These are phyloP conservation scores for Xanthoceras sorbifolium DNA, from an alignment of 345 rosid species.

Conservation along the genomic window DNA sequence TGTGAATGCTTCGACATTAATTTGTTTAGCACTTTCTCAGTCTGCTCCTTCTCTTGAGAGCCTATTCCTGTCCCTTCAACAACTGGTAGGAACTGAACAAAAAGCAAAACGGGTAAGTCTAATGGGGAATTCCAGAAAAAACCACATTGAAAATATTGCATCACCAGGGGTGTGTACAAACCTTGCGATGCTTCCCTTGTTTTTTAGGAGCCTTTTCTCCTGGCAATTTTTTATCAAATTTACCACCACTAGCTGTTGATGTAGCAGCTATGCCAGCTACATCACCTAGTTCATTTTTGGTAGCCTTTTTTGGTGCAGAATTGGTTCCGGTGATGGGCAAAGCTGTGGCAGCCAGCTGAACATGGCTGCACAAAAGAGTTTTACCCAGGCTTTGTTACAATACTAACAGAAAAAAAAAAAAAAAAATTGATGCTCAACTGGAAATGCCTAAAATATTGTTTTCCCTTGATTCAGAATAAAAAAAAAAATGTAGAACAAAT, in stretches of 20 bases:
- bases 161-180: constrained; percentile 22
- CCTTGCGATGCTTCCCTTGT: constrained; percentile 89
- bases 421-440: background rate
- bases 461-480: background rate
- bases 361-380: constrained; percentile 56
- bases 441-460: background rate
- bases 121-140: background rate
- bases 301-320: constrained; percentile 60
- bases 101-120: background rate
- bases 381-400: background rate
- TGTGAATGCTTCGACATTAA: constrained; percentile 81
- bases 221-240: constrained; percentile 83
- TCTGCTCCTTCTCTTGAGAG: constrained; percentile 75
- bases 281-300: constrained; percentile 69
- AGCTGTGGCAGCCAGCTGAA: constrained; percentile 85
- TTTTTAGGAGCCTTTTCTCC: constrained; percentile 84
- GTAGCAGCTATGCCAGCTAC: constrained; percentile 91
- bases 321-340: constrained; percentile 85
- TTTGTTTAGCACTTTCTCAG: constrained; percentile 73
- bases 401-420: background rate
- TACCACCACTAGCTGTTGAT: constrained; percentile 94
- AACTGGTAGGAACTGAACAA: constrained; percentile 77
- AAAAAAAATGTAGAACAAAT: background rate
- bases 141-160: background rate
- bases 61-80: constrained; percentile 60